These are phyloP conservation scores for Boletus edulis DNA, from an alignment of 768 basidiomycete genomes.

Conservation along the genomic window DNA sequence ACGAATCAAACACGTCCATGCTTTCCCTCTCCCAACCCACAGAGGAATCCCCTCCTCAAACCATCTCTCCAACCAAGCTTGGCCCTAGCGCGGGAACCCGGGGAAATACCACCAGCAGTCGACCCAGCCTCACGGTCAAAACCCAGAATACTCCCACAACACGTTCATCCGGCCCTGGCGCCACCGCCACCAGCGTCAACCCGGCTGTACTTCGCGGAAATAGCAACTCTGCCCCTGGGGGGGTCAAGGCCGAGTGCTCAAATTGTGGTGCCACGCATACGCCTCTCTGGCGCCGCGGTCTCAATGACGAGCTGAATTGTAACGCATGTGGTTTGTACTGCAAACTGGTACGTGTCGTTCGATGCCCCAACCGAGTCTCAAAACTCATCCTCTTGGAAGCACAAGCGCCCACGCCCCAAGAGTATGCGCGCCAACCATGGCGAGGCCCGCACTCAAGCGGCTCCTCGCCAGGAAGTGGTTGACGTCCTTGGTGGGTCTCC, in stretches of 20 bases:
- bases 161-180: conserved; percentile 59
- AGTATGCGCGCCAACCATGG: conserved; percentile 79
- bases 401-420: conserved; percentile 87
- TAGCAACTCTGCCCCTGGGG: conserved; percentile 45
- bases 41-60: conserved; percentile 46
- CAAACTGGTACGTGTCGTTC: conserved; percentile 60
- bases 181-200: conserved; percentile 60
- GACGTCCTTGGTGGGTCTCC: conserved; percentile 66
- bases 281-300: conserved; percentile 80
- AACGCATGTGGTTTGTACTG: conserved; percentile 89
- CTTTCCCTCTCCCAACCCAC: conserved; percentile 38
- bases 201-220: conserved; percentile 37
- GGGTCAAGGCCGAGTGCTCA: conserved; percentile 79
- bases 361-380: background rate
- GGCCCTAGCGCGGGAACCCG: conserved; percentile 53
- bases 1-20: conserved; percentile 8
- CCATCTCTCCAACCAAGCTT: conserved; percentile 57
- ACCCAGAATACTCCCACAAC: conserved; percentile 46
- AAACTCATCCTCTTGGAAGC: conserved; percentile 38
- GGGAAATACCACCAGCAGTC: conserved; percentile 41
- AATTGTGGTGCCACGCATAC: conserved; percentile 90
- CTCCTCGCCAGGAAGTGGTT: conserved; percentile 65
- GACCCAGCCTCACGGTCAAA: conserved; percentile 61
- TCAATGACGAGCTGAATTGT: conserved; percentile 88
- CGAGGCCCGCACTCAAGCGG: conserved; percentile 63